Evolutionary conservation across 2,329 filamentous ascomycete species (phyloP).

Genomic region (Thelonectria discophora): DNA sequence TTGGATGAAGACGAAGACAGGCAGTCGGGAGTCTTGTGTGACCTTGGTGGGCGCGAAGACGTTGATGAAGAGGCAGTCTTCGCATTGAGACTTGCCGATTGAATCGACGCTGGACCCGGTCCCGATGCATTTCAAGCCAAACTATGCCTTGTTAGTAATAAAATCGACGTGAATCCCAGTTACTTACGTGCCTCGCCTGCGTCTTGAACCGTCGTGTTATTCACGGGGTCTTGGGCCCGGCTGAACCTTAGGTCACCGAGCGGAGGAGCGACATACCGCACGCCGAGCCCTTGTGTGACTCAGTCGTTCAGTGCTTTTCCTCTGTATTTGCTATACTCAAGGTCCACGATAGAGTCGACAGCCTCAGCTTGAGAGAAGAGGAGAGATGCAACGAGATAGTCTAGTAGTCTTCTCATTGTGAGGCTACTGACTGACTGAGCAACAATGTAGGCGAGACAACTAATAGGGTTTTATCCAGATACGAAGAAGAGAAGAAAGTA

Average conservation of each 20-base stretch:
- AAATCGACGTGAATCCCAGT: background rate
- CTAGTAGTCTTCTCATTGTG: constrained; percentile 9
- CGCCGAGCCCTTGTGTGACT: constrained; percentile 76
- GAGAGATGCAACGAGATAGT: constrained; percentile 16
- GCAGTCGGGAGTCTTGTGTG: constrained; percentile 60
- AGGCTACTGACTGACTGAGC: too few relatives aligned
- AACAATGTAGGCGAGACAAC: too few relatives aligned
- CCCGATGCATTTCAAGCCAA: constrained; percentile 43
- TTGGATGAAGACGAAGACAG: constrained; percentile 69
- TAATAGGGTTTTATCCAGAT: too few relatives aligned
- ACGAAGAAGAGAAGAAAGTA: too few relatives aligned
- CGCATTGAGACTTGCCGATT: constrained; percentile 49
- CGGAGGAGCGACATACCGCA: constrained; percentile 78
- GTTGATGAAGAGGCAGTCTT: constrained; percentile 77
- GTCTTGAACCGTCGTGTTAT: constrained; percentile 54
- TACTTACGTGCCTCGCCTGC: constrained; percentile 60
- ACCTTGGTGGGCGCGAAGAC: constrained; percentile 67
- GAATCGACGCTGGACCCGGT: constrained; percentile 37
- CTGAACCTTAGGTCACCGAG: constrained; percentile 71
- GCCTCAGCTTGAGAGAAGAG: constrained; percentile 23
- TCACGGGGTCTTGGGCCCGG: constrained; percentile 69
- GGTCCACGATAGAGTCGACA: constrained; percentile 56
- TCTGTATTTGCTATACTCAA: constrained; percentile 73
- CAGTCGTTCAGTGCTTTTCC: constrained; percentile 65
- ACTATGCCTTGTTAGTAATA: constrained; percentile 25